Conservation (phyloP, 495 filamentous ascomycete species). For the Penicillium atrosanguineum region DNA sequence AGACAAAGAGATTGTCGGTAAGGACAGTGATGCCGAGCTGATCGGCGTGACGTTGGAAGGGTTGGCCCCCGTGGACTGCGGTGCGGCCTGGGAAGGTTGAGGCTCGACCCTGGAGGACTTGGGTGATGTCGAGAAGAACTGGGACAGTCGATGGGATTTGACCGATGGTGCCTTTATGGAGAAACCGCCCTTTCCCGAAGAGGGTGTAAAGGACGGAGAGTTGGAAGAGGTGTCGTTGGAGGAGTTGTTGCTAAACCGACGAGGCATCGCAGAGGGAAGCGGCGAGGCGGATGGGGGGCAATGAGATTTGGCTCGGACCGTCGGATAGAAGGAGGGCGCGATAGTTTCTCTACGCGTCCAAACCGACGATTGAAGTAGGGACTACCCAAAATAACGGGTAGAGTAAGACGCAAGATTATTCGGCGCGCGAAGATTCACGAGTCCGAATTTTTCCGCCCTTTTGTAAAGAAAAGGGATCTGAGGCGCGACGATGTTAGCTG, state of each 20-base stretch:
- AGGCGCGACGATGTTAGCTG: not conserved
- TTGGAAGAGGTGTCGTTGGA: slow-evolving; percentile 43
- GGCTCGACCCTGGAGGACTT: slow-evolving; percentile 47
- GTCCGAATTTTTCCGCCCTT: not conserved
- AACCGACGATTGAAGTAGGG: slow-evolving; percentile 20
- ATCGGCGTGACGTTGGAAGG: slow-evolving; percentile 55
- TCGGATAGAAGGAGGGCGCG: slow-evolving; percentile 12
- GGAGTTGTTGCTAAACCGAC: slow-evolving; percentile 51
- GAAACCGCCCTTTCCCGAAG: slow-evolving; percentile 49
- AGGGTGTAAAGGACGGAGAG: slow-evolving; percentile 42
- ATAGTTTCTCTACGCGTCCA: slow-evolving; percentile 15
- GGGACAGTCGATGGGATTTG: slow-evolving; percentile 61
- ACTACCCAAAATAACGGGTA: slow-evolving; percentile 11
- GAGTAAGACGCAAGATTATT: not conserved
- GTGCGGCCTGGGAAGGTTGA: slow-evolving; percentile 51
- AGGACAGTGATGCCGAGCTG: slow-evolving; percentile 67
- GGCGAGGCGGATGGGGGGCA: slow-evolving; percentile 21
- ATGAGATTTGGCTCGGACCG: slow-evolving; percentile 14
- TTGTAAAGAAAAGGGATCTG: not conserved
- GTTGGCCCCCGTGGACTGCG: slow-evolving; percentile 61
- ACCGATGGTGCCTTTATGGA: slow-evolving; percentile 53
- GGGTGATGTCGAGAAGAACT: slow-evolving; percentile 59
- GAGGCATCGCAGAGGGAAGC: slow-evolving; percentile 53
- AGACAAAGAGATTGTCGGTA: slow-evolving; percentile 91
- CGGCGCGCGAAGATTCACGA: not conserved